Conservation (phyloP, 2,329 filamentous ascomycete species). For the Arachnomyces sp. region DNA sequence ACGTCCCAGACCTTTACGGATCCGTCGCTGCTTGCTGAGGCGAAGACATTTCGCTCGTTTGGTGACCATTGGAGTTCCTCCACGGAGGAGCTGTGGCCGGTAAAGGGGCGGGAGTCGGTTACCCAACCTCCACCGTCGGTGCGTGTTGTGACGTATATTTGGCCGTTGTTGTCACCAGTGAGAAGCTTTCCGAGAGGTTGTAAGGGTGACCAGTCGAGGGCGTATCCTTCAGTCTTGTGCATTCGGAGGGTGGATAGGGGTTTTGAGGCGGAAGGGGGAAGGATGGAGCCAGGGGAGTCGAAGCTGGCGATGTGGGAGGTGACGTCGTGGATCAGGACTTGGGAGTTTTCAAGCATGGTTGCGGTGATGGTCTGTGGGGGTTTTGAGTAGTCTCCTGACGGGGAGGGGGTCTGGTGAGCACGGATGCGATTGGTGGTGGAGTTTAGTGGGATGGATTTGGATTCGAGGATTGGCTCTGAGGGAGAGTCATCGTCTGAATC, state of each 20-base stretch:
- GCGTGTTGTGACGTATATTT: constrained; percentile 80
- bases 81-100: constrained; percentile 73
- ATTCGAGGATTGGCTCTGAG: constrained; percentile 86
- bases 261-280: constrained; percentile 78
- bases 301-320: constrained; percentile 83
- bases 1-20: constrained; percentile 95
- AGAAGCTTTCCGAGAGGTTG: constrained; percentile 74
- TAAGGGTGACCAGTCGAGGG: constrained; percentile 88
- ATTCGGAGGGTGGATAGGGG: constrained; percentile 79
- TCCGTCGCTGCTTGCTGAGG: constrained; percentile 87
- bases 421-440: constrained; percentile 93
- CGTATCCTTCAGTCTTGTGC: constrained; percentile 91
- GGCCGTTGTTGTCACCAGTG: constrained; percentile 83
- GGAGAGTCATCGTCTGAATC: constrained; percentile 63
- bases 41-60: constrained; percentile 84
- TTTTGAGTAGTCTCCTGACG: constrained; percentile 53
- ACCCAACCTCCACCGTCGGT: constrained; percentile 84
- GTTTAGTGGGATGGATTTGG: constrained; percentile 73
- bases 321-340: constrained; percentile 89
- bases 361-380: constrained; percentile 79
- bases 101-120: constrained; percentile 74
- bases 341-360: constrained; percentile 80
- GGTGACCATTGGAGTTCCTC: constrained; percentile 98
- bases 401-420: constrained; percentile 66
- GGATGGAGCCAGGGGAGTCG: constrained; percentile 73